Percentiles rank a stretch among this genome's conserved stretches.
Evolutionary conservation across 2,329 filamentous ascomycete species (phyloP).

Genomic region (Pseudopithomyces chartarum): DNA sequence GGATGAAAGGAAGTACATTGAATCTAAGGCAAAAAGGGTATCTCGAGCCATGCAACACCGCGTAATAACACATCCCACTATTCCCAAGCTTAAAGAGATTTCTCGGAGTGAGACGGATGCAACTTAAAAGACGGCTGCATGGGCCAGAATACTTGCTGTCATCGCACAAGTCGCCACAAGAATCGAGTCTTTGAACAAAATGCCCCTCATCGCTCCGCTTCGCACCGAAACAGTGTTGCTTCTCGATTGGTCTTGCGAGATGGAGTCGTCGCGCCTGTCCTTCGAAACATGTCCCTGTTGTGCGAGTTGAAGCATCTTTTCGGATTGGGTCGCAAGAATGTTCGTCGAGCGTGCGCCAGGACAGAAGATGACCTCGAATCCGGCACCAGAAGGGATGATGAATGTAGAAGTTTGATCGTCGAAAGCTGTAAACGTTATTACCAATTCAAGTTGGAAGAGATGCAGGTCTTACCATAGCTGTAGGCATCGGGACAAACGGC

Average conservation of each 20-base stretch:
- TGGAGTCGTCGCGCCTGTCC: conserved; percentile 26
- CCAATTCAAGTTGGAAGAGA: neutral
- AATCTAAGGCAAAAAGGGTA: conserved; percentile 14
- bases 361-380: conserved; percentile 80
- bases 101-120: neutral
- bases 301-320: conserved; percentile 40
- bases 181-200: conserved; percentile 15
- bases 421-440: conserved; percentile 48
- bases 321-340: conserved; percentile 49
- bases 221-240: conserved; percentile 20
- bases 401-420: conserved; percentile 64
- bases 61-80: neutral
- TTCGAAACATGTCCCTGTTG: conserved; percentile 33
- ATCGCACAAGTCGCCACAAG: conserved; percentile 13
- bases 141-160: conserved; percentile 13
- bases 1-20: conserved; percentile 13
- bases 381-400: conserved; percentile 67
- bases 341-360: conserved; percentile 61
- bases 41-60: conserved; percentile 13
- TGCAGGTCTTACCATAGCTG: conserved; percentile 66
- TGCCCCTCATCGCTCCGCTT: conserved; percentile 21
- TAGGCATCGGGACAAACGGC: conserved; percentile 82
- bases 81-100: neutral
- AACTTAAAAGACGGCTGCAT: conserved; percentile 10
- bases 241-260: conserved; percentile 21